A percentile compares a stretch with the other conserved stretches of the same genome.
phyloP scores from a whole-genome alignment of 2,329 filamentous ascomycete species.

The Arachnopeziza araneosa region DNA sequence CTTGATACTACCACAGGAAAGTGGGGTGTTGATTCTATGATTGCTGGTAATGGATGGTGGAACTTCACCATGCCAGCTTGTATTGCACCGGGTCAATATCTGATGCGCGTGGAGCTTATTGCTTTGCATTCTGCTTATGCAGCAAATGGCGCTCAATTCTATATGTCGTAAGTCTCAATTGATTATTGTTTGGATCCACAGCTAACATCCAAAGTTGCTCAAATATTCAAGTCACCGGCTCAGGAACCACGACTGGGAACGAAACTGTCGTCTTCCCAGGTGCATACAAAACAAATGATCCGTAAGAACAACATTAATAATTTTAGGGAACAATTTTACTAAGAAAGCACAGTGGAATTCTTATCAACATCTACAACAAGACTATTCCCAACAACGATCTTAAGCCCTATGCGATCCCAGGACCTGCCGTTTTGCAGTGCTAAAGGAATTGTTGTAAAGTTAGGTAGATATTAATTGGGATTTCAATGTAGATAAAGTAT shows the following conservation, averaged over 20 bases:
- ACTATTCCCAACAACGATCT: slow-evolving; percentile 33
- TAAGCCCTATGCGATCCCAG: slow-evolving; percentile 38
- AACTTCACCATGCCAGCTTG: slow-evolving; percentile 46
- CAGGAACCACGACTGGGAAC: slow-evolving; percentile 33
- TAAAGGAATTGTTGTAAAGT: background rate
- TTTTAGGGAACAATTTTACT: background rate
- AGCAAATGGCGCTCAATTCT: slow-evolving; percentile 23
- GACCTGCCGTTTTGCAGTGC: slow-evolving; percentile 34
- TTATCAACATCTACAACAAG: slow-evolving; percentile 34
- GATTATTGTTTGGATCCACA: slow-evolving; percentile 9
- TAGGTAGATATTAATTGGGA: no score
- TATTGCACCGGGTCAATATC: slow-evolving; percentile 48
- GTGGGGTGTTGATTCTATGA: slow-evolving; percentile 26
- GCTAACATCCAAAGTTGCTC: slow-evolving; percentile 30
- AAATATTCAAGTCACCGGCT: slow-evolving; percentile 43
- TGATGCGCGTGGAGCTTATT: slow-evolving; percentile 48
- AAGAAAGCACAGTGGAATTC: slow-evolving; percentile 30
- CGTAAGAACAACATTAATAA: slow-evolving; percentile 34
- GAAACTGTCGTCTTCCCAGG: slow-evolving; percentile 38
- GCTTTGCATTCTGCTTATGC: slow-evolving; percentile 44
- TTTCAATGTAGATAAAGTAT: no score
- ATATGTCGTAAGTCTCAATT: slow-evolving; percentile 29
- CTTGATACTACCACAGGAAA: slow-evolving; percentile 15
- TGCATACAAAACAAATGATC: slow-evolving; percentile 41
- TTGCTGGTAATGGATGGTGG: slow-evolving; percentile 36